Conservation (phyloP, 495 filamentous ascomycete species). For the Xylaria grammica region DNA sequence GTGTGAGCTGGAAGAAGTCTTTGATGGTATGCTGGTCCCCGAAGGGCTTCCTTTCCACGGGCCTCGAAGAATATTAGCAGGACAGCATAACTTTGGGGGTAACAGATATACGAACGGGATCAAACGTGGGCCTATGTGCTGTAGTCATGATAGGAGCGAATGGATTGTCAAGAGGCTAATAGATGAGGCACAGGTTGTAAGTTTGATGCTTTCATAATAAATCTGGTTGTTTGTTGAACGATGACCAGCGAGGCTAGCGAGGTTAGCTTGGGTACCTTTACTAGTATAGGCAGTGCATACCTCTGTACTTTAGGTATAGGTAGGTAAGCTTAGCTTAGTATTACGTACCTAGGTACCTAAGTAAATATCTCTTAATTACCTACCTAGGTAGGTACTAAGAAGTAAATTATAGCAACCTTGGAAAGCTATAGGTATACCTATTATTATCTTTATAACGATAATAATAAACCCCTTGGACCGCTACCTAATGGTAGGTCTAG, state of each 20-base stretch:
- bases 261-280: background rate
- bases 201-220: background rate
- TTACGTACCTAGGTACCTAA: too few relatives aligned
- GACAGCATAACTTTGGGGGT: background rate
- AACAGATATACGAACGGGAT: slow-evolving; percentile 66
- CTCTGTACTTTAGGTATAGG: too few relatives aligned
- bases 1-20: slow-evolving; percentile 92
- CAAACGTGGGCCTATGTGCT: slow-evolving; percentile 91
- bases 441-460: too few relatives aligned
- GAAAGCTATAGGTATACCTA: too few relatives aligned
- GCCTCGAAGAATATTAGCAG: slow-evolving; percentile 61
- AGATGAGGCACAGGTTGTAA: slow-evolving; percentile 8
- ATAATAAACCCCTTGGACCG: too few relatives aligned
- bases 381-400: too few relatives aligned
- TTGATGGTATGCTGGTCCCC: slow-evolving; percentile 95
- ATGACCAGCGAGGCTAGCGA: background rate
- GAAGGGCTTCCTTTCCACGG: slow-evolving; percentile 90
- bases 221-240: background rate
- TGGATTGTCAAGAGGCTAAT: background rate
- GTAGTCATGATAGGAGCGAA: slow-evolving; percentile 63
- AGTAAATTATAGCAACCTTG: too few relatives aligned
- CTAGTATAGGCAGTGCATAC: too few relatives aligned
- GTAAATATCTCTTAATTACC: too few relatives aligned
- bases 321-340: too few relatives aligned
- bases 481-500: too few relatives aligned